phyloP scores from a whole-genome alignment of 495 filamentous ascomycete genomes.

The Cercophora newfieldiana region DNA sequence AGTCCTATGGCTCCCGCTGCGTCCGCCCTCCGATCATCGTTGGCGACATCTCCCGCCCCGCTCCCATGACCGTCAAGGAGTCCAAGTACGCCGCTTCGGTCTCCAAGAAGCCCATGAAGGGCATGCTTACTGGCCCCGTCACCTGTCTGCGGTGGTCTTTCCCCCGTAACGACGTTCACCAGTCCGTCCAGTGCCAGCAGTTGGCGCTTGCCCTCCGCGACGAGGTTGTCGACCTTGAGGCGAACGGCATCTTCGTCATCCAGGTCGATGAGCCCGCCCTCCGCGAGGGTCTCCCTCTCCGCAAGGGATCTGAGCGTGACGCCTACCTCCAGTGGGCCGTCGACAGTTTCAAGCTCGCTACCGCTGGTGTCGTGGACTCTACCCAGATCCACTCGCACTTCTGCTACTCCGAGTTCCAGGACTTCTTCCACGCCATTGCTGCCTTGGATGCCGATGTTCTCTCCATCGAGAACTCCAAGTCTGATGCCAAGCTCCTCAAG shows the following conservation, averaged over 20 bases:
- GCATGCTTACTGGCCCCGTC: conserved; percentile 98
- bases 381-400: conserved; percentile 99
- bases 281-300: conserved; percentile 97
- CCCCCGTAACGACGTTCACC: conserved; percentile 98
- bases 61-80: conserved; percentile 99
- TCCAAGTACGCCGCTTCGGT: conserved; percentile 96
- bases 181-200: conserved; percentile 98
- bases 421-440: conserved; percentile 99
- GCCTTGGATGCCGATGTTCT: conserved; percentile 97
- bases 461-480: conserved; percentile 99
- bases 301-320: conserved; percentile 85
- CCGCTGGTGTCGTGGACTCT: conserved; percentile 83
- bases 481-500: conserved; percentile 96
- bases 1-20: conserved; percentile 96
- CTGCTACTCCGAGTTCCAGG: conserved; percentile 99
- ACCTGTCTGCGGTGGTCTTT: conserved; percentile 99
- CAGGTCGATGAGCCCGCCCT: conserved; percentile 99
- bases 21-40: conserved; percentile 97
- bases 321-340: conserved; percentile 96
- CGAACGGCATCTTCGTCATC: conserved; percentile 93
- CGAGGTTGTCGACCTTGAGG: conserved; percentile 96
- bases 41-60: conserved; percentile 93
- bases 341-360: conserved; percentile 91
- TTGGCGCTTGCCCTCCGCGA: conserved; percentile 96
- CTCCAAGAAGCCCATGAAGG: conserved; percentile 99